Conservation (phyloP, 2,329 filamentous ascomycete genomes). For the Thelonectria blattea region DNA sequence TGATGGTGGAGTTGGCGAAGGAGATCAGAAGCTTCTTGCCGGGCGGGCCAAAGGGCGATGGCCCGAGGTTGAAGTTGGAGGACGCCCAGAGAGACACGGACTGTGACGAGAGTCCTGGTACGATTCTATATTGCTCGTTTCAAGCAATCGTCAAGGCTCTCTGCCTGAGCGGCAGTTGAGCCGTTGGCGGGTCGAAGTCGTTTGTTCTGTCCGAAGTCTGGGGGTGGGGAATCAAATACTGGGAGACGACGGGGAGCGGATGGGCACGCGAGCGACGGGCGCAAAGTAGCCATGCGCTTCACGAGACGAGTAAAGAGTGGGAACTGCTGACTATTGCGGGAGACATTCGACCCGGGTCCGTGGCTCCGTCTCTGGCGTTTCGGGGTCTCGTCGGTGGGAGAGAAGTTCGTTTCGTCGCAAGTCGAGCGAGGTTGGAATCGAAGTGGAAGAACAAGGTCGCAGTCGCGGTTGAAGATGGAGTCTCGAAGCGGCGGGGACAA, state of each 20-base stretch:
- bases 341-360: neutral
- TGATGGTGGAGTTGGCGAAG: constrained; percentile 8
- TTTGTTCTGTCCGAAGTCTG: constrained; percentile 20
- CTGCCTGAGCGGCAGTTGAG: constrained; percentile 18
- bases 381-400: neutral
- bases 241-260: constrained; percentile 7
- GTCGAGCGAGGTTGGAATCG: neutral
- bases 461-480: constrained; percentile 10
- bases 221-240: constrained; percentile 25
- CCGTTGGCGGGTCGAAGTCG: constrained; percentile 10
- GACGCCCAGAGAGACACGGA: constrained; percentile 1
- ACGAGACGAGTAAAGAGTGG: neutral
- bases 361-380: neutral
- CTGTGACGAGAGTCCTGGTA: neutral
- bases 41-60: neutral
- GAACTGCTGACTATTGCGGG: neutral
- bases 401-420: constrained; percentile 2
- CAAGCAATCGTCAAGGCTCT: neutral
- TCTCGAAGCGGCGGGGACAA: constrained; percentile 18
- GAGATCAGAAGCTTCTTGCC: neutral
- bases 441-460: constrained; percentile 6
- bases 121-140: neutral
- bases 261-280: constrained; percentile 6
- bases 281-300: constrained; percentile 2
- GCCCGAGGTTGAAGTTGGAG: constrained; percentile 1